Evolutionary conservation across 306 rosid species (phyloP).

Genomic region (Cicer bijugum): DNA sequence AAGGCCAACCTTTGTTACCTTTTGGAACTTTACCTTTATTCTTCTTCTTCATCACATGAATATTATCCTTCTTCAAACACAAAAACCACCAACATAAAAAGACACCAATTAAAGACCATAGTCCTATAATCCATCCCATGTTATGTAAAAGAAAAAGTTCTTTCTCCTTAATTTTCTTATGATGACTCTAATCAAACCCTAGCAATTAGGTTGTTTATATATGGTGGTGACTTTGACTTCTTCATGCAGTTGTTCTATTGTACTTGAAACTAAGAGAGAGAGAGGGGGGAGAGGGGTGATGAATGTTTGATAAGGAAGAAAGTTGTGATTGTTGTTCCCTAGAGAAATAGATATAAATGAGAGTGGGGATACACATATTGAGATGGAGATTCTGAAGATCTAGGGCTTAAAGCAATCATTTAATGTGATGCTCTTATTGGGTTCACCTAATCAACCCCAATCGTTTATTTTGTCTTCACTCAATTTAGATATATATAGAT

Average conservation of each 20-base stretch:
- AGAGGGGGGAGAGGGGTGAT: background rate
- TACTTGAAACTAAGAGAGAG: background rate
- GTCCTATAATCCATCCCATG: slow-evolving; percentile 55
- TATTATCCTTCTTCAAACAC: slow-evolving; percentile 17
- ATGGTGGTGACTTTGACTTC: slow-evolving; percentile 5
- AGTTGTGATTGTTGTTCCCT: slow-evolving; percentile 49
- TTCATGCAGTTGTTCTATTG: slow-evolving; percentile 52
- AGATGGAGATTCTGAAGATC: slow-evolving; percentile 66
- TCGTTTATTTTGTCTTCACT: slow-evolving; percentile 49
- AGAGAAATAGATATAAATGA: slow-evolving; percentile 37
- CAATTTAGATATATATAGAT: slow-evolving; percentile 35
- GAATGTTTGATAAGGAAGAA: slow-evolving; percentile 41
- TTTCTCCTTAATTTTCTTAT: background rate
- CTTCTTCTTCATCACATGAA: background rate
- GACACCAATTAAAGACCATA: slow-evolving; percentile 48
- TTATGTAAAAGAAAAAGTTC: background rate
- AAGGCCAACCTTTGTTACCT: slow-evolving; percentile 85
- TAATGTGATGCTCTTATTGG: slow-evolving; percentile 59
- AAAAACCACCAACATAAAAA: slow-evolving; percentile 45
- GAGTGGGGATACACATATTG: slow-evolving; percentile 34
- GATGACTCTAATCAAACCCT: slow-evolving; percentile 29
- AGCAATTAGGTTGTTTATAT: slow-evolving; percentile 1
- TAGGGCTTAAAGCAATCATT: slow-evolving; percentile 57
- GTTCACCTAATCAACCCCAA: slow-evolving; percentile 53
- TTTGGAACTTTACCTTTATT: slow-evolving; percentile 53